Conservation (phyloP, 179 eudicot species). For the Silene noctiflora region DNA sequence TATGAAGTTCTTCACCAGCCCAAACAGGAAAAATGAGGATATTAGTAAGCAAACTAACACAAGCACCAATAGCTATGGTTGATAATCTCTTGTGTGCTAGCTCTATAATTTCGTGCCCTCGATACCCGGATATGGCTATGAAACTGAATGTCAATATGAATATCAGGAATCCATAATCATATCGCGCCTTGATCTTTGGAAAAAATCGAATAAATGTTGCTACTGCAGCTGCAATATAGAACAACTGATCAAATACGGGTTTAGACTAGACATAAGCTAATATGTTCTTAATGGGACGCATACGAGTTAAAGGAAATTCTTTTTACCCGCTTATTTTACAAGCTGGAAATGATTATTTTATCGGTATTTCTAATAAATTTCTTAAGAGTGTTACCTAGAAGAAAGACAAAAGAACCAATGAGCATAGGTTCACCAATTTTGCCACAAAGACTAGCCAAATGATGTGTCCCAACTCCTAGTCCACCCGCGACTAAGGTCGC, state of each 20-base stretch:
- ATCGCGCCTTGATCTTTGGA: constrained; percentile 53
- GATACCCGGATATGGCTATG: constrained; percentile 51
- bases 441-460: constrained; percentile 42
- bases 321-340: background rate
- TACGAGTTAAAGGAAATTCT: background rate
- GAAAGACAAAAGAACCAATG: constrained; percentile 40
- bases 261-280: background rate
- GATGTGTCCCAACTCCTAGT: constrained; percentile 53
- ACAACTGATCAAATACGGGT: background rate
- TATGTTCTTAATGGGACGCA: too few species aligned
- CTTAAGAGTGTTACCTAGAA: constrained; percentile 39
- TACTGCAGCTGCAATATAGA: constrained; percentile 43
- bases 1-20: constrained; percentile 64
- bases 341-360: background rate
- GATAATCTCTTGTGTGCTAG: constrained; percentile 50
- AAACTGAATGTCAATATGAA: constrained; percentile 60
- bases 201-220: constrained; percentile 50
- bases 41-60: constrained; percentile 41
- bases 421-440: constrained; percentile 41
- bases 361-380: background rate
- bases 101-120: constrained; percentile 42
- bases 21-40: constrained; percentile 47
- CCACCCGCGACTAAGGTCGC: constrained; percentile 58
- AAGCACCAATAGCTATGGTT: constrained; percentile 50
- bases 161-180: constrained; percentile 58